These are phyloP conservation scores for Penicillium steckii DNA, from an alignment of 495 filamentous ascomycete genomes.

Conservation along the genomic window DNA sequence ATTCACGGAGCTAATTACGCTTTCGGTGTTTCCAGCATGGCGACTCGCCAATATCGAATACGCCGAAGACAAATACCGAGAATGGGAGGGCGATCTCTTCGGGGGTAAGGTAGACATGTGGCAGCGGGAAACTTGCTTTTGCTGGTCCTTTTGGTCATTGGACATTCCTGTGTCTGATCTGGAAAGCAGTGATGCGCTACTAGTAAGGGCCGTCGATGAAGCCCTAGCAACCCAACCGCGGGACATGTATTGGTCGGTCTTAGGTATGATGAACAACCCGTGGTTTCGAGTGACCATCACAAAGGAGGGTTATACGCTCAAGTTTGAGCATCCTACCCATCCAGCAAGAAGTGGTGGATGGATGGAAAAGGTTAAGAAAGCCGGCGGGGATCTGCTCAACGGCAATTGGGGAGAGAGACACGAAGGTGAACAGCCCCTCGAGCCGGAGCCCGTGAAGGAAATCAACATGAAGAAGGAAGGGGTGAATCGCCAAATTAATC, in stretches of 20 bases:
- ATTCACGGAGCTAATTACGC: constrained; percentile 11
- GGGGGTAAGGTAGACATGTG: constrained; percentile 81
- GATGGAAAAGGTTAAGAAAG: constrained; percentile 95
- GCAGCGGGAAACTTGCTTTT: constrained; percentile 79
- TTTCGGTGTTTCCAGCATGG: constrained; percentile 60
- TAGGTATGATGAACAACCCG: constrained; percentile 99
- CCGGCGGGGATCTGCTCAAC: constrained; percentile 77
- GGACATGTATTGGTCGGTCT: constrained; percentile 96
- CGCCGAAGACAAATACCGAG: constrained; percentile 82
- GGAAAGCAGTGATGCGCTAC: constrained; percentile 63
- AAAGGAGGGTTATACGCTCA: constrained; percentile 63
- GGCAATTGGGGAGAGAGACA: constrained; percentile 83
- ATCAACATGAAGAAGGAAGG: constrained; percentile 80
- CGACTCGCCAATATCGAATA: constrained; percentile 77
- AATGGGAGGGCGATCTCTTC: constrained; percentile 64
- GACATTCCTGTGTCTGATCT: constrained; percentile 66
- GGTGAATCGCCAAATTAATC: constrained; percentile 58
- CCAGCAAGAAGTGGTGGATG: constrained; percentile 82
- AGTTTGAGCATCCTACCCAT: constrained; percentile 90
- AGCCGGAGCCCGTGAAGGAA: constrained; percentile 52
- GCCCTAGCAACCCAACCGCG: constrained; percentile 82
- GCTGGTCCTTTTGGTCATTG: constrained; percentile 93
- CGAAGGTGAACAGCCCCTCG: constrained; percentile 53
- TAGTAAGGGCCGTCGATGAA: constrained; percentile 92
- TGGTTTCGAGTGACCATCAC: constrained; percentile 86